Percentiles rank a stretch among this genome's conserved stretches.
These are phyloP conservation scores for Hypoxylon trugodes DNA, from an alignment of 495 filamentous ascomycete genomes.

Conservation along the genomic window DNA sequence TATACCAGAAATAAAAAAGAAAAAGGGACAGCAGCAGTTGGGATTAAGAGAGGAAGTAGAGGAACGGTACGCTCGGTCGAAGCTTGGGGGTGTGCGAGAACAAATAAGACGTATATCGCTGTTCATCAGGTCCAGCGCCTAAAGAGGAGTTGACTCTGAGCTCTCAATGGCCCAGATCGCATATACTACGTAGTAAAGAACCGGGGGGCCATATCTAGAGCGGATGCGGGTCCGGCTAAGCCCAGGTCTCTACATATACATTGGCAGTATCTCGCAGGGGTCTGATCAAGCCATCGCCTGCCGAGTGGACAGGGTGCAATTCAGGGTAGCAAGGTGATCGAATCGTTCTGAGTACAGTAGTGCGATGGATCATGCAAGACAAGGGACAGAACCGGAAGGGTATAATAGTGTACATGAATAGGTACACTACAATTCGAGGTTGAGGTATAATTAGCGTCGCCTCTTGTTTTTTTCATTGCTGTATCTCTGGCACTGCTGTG, in stretches of 20 bases:
- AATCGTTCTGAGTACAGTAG: conserved; percentile 45
- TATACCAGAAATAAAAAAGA: conserved; percentile 41
- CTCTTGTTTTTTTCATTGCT: conserved; percentile 20
- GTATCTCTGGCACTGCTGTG: no score
- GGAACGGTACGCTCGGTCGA: conserved; percentile 46
- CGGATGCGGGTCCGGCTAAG: conserved; percentile 50
- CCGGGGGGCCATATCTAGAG: conserved; percentile 48
- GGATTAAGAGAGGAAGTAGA: conserved; percentile 46
- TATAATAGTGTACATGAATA: conserved; percentile 34
- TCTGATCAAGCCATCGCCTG: conserved; percentile 46
- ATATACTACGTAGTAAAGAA: conserved; percentile 48
- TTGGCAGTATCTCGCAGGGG: conserved; percentile 46
- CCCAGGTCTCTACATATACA: conserved; percentile 42
- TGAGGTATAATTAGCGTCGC: conserved; percentile 47
- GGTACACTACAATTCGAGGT: no score
- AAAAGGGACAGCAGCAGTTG: conserved; percentile 44
- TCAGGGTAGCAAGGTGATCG: conserved; percentile 48
- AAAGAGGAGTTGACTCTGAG: conserved; percentile 48
- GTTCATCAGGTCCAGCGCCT: conserved; percentile 47
- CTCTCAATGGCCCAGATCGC: conserved; percentile 49
- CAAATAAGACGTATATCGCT: conserved; percentile 47
- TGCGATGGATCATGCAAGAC: conserved; percentile 44
- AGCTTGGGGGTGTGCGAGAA: conserved; percentile 46
- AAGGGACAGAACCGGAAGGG: conserved; percentile 34
- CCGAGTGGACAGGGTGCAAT: conserved; percentile 44